These are phyloP conservation scores for Penicillium nucicola DNA, from an alignment of 495 filamentous ascomycete species.

Conservation along the genomic window DNA sequence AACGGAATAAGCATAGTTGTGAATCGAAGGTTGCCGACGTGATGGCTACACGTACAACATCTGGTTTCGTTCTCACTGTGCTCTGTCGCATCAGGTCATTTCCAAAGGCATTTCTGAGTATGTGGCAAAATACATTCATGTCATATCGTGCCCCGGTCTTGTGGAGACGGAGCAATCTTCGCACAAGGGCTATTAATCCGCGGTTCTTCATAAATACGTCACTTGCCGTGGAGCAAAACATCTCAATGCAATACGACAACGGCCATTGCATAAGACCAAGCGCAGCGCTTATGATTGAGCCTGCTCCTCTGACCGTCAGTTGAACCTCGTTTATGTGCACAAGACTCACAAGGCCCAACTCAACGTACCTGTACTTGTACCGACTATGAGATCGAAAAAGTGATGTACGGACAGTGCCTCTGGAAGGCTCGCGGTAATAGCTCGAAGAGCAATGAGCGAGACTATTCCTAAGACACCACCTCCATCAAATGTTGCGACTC, in stretches of 20 bases:
- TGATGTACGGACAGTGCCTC: not conserved
- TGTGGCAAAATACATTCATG: not conserved
- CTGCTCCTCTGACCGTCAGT: not conserved
- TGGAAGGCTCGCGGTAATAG: not conserved
- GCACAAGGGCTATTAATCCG: not conserved
- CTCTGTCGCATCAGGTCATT: not conserved
- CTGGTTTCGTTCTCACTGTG: not conserved
- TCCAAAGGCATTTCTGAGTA: not conserved
- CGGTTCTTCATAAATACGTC: not conserved
- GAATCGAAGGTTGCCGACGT: not conserved
- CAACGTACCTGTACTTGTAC: not conserved
- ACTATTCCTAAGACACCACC: not conserved
- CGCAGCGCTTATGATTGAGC: not conserved
- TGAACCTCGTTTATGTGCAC: not conserved
- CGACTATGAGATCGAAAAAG: not conserved
- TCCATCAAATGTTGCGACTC: constrained; percentile 1
- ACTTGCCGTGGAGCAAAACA: not conserved
- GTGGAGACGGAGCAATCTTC: not conserved
- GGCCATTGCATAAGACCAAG: not conserved
- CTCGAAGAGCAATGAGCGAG: not conserved
- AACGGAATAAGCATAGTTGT: not conserved
- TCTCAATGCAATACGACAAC: not conserved
- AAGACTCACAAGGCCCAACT: not conserved
- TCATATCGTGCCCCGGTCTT: not conserved
- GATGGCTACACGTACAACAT: not conserved